These are phyloP conservation scores for Rhizomucor pusillus DNA, from an alignment of 371 early-diverging fungal species.

Conservation along the genomic window DNA sequence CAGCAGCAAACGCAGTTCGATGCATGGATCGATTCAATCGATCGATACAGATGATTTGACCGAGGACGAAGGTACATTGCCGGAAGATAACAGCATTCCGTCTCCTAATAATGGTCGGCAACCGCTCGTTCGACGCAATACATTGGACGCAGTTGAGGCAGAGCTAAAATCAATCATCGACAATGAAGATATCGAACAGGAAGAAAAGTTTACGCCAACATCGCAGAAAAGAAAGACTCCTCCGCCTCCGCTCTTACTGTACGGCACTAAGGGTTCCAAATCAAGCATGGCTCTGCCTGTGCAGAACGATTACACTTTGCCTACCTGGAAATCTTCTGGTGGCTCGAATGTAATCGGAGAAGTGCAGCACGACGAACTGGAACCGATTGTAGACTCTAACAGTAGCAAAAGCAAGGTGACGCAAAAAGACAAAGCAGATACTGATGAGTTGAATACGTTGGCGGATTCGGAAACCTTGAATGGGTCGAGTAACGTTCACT, in stretches of 20 bases:
- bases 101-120: conserved; percentile 7
- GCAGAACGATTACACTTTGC: conserved; percentile 26
- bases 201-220: conserved; percentile 2
- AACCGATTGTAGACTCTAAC: background rate
- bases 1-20: conserved; percentile 8
- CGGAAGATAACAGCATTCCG: background rate
- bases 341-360: conserved; percentile 31
- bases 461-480: background rate
- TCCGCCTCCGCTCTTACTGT: conserved; percentile 17
- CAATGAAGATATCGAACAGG: conserved; percentile 3
- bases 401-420: background rate
- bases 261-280: conserved; percentile 22
- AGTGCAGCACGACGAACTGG: conserved; percentile 32
- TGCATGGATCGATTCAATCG: conserved; percentile 21
- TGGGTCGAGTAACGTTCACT: conserved; percentile 36
- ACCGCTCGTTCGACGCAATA: conserved; percentile 32
- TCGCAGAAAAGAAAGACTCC: background rate
- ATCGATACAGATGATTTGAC: conserved; percentile 15
- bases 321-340: conserved; percentile 37
- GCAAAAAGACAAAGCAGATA: background rate
- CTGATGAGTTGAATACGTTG: conserved; percentile 7
- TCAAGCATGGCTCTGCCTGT: conserved; percentile 39
- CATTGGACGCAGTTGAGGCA: conserved; percentile 63
- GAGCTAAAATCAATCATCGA: conserved; percentile 59
- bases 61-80: conserved; percentile 4